phyloP scores from a whole-genome alignment of 164 flowering plant species.

The grape (Vitis vinifera) region ASM3070453v1 NC_081817.1:5850001-5850500 shows the following conservation, averaged over 20 bases:
- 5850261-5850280: conserved; percentile 2
- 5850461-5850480: too few species aligned
- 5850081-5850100: conserved; percentile 11
- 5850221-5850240: neutral
- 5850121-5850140: conserved; percentile 17
- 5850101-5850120: neutral
- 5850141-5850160: conserved; percentile 14
- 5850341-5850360: neutral
- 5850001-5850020: neutral
- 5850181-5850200: neutral
- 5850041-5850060: neutral
- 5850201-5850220: neutral
- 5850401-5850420: neutral
- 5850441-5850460: neutral
- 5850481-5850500: neutral
- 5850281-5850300: conserved; percentile 7
- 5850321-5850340: neutral
- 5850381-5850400: neutral
- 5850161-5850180: conserved; percentile 3
- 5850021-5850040: conserved; percentile 18
- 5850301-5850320: neutral
- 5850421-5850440: neutral
- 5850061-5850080: neutral
- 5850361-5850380: too few species aligned
- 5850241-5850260: conserved; percentile 23